These are phyloP conservation scores for Uronychia setigera DNA, from an alignment of 73 alveolate species.

Conservation along the genomic window DNA sequence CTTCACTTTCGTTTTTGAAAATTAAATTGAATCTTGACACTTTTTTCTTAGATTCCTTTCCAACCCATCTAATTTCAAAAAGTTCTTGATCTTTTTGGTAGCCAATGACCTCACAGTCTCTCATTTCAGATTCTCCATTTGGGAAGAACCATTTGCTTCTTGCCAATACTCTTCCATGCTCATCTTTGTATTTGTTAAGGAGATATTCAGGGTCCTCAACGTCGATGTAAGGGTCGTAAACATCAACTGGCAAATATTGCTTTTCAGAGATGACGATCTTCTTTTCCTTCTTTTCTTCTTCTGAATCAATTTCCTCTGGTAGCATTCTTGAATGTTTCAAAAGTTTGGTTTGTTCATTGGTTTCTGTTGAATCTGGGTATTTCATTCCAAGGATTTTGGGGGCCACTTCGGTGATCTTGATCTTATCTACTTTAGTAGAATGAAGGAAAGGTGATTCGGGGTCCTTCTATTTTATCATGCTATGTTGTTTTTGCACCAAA, in stretches of 20 bases:
- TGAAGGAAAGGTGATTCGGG: slow-evolving; percentile 47
- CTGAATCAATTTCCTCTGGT: neutral
- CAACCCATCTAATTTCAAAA: slow-evolving; percentile 52
- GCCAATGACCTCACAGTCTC: slow-evolving; percentile 45
- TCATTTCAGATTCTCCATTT: slow-evolving; percentile 58
- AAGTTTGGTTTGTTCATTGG: neutral
- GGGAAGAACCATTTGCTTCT: slow-evolving; percentile 65
- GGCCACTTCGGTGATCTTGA: slow-evolving; percentile 17
- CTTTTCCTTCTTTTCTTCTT: neutral
- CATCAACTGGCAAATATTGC: slow-evolving; percentile 49
- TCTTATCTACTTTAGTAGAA: slow-evolving; percentile 11
- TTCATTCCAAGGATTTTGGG: slow-evolving; percentile 32
- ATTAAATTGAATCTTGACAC: slow-evolving; percentile 60
- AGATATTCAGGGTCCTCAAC: slow-evolving; percentile 38
- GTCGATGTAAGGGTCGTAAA: slow-evolving; percentile 54
- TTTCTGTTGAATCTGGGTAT: neutral
- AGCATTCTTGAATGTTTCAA: slow-evolving; percentile 2
- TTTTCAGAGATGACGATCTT: slow-evolving; percentile 12
- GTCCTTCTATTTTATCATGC: slow-evolving; percentile 23
- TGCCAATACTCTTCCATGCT: slow-evolving; percentile 25
- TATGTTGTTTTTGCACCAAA: slow-evolving; percentile 25
- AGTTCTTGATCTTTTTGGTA: slow-evolving; percentile 43
- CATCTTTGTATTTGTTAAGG: slow-evolving; percentile 27
- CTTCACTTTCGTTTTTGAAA: slow-evolving; percentile 45
- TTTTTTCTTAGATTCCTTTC: slow-evolving; percentile 43